Evolutionary conservation across 345 rosid genomes (phyloP).

Genomic region (Populus euphratica): DNA sequence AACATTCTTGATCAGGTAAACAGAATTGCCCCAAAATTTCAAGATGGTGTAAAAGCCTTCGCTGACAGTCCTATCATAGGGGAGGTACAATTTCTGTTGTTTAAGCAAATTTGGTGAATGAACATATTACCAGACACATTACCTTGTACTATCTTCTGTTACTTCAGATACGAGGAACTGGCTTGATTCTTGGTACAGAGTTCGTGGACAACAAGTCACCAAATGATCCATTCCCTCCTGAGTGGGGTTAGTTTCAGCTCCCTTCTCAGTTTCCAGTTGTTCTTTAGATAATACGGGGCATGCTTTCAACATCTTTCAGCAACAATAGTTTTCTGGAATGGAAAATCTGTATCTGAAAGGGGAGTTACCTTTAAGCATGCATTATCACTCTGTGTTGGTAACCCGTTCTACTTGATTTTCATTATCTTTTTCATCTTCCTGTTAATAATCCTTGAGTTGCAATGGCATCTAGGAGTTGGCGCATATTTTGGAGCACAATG

Average conservation of each 20-base stretch:
- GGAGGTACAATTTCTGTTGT: slow-evolving; percentile 47
- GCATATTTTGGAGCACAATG: slow-evolving; percentile 88
- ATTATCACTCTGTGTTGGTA: background rate
- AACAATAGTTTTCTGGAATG: background rate
- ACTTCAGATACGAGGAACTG: slow-evolving; percentile 83
- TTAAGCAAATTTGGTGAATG: background rate
- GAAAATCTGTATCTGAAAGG: background rate
- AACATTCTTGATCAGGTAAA: slow-evolving; percentile 59
- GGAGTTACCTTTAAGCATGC: background rate
- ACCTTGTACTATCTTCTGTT: slow-evolving; percentile 11
- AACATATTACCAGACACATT: background rate
- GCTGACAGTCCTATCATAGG: slow-evolving; percentile 81
- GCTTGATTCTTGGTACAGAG: slow-evolving; percentile 90
- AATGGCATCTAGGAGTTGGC: slow-evolving; percentile 56
- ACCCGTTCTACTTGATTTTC: background rate
- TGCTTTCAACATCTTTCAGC: background rate
- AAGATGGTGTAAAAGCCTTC: slow-evolving; percentile 80
- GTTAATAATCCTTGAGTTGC: background rate
- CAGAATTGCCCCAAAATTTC: slow-evolving; percentile 64
- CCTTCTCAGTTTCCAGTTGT: background rate
- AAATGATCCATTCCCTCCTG: slow-evolving; percentile 79
- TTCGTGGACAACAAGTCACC: slow-evolving; percentile 86
- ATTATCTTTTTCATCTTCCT: background rate
- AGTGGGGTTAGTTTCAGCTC: slow-evolving; percentile 68
- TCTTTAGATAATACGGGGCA: background rate